Conservation (phyloP, 1,284 basidiomycete species). For the Cryptococcus neoformans region DNA sequence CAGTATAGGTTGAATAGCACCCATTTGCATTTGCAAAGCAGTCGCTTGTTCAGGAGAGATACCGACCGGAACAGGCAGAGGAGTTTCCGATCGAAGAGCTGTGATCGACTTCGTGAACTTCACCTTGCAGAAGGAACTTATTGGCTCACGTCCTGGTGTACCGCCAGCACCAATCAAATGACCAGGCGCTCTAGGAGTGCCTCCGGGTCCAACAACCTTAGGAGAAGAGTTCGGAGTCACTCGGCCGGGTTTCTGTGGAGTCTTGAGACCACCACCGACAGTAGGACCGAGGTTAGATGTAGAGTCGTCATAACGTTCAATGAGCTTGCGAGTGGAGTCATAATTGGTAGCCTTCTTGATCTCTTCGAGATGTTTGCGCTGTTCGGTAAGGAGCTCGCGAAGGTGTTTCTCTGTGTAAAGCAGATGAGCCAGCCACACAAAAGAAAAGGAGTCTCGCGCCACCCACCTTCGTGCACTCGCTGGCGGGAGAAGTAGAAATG, state of each 20-base stretch:
- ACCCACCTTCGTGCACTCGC: conserved; percentile 77
- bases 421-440: background rate
- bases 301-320: conserved; percentile 84
- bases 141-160: conserved; percentile 34
- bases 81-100: conserved; percentile 13
- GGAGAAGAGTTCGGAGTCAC: conserved; percentile 1
- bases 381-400: conserved; percentile 68
- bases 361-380: conserved; percentile 86
- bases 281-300: conserved; percentile 6
- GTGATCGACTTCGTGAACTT: background rate
- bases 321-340: conserved; percentile 81
- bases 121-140: background rate
- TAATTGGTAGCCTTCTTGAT: conserved; percentile 98
- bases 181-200: conserved; percentile 42
- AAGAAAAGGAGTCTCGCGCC: background rate
- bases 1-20: conserved; percentile 44
- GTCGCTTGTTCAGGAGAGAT: conserved; percentile 44
- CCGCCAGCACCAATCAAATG: conserved; percentile 38
- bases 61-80: conserved; percentile 29
- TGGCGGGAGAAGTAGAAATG: conserved; percentile 83
- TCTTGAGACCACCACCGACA: conserved; percentile 25
- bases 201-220: conserved; percentile 6
- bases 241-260: conserved; percentile 2
- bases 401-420: conserved; percentile 68
- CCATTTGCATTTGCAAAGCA: conserved; percentile 41